Evolutionary conservation across 2,329 filamentous ascomycete genomes (phyloP).

Genomic region (Neonectria coccinea): DNA sequence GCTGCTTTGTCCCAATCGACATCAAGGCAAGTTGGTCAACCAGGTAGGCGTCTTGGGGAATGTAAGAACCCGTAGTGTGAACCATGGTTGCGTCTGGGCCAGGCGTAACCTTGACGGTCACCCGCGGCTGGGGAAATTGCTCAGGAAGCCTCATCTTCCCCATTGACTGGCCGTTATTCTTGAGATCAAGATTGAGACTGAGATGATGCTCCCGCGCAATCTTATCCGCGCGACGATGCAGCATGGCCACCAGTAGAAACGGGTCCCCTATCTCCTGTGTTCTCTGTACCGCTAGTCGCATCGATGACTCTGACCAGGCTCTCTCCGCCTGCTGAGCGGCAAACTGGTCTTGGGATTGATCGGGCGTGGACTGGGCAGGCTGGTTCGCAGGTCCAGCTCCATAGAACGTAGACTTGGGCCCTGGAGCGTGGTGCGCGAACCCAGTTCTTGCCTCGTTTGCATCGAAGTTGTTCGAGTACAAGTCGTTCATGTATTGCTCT

Average conservation of each 20-base stretch:
- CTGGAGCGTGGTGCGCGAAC: slow-evolving; percentile 63
- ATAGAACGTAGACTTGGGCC: slow-evolving; percentile 69
- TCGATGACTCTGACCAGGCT: slow-evolving; percentile 75
- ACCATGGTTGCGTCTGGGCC: slow-evolving; percentile 74
- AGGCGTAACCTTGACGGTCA: slow-evolving; percentile 66
- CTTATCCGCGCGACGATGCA: slow-evolving; percentile 69
- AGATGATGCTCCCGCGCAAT: slow-evolving; percentile 70
- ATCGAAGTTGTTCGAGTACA: slow-evolving; percentile 66
- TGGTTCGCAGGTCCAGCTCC: slow-evolving; percentile 76
- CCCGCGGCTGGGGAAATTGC: slow-evolving; percentile 62
- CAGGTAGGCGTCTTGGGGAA: slow-evolving; percentile 80
- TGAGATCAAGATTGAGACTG: slow-evolving; percentile 66
- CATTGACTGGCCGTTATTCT: slow-evolving; percentile 57
- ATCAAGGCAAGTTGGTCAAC: slow-evolving; percentile 86
- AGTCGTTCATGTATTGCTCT: slow-evolving; percentile 81
- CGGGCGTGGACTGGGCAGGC: slow-evolving; percentile 59
- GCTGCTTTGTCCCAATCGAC: slow-evolving; percentile 85
- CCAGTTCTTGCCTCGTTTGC: slow-evolving; percentile 63
- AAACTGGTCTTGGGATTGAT: slow-evolving; percentile 70
- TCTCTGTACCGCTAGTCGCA: slow-evolving; percentile 67
- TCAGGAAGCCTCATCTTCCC: slow-evolving; percentile 63
- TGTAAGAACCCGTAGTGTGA: slow-evolving; percentile 73
- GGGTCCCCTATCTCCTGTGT: slow-evolving; percentile 79
- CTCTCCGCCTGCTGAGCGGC: slow-evolving; percentile 73
- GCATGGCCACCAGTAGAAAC: slow-evolving; percentile 75